Evolutionary conservation across 169 alveolate genomes (phyloP).

Genomic region (Cryptosporidium canis): DNA sequence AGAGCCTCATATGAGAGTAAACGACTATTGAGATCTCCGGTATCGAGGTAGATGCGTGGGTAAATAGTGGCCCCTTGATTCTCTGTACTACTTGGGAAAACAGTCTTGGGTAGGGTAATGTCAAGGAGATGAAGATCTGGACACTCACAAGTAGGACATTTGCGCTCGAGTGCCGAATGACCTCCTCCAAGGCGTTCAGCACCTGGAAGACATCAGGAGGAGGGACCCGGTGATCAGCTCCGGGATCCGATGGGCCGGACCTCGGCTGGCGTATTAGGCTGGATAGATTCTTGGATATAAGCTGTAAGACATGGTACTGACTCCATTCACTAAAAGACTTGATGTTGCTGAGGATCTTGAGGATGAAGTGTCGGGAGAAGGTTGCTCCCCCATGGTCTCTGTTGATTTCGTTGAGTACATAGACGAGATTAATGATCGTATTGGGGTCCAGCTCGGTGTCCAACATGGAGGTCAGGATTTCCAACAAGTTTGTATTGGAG

Average conservation of each 20-base stretch:
- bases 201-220: constrained; percentile 1
- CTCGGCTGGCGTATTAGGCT: not conserved
- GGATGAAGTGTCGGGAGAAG: constrained; percentile 86
- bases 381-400: constrained; percentile 93
- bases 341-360: constrained; percentile 84
- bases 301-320: constrained; percentile 88
- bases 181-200: constrained; percentile 36
- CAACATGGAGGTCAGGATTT: constrained; percentile 75
- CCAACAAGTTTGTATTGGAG: constrained; percentile 70
- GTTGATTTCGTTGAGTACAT: constrained; percentile 92
- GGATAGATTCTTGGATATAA: not conserved
- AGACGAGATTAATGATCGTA: constrained; percentile 89
- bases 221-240: not conserved
- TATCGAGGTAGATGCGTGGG: constrained; percentile 60
- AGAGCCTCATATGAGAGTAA: constrained; percentile 12
- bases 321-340: constrained; percentile 97
- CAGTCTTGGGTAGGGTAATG: constrained; percentile 17
- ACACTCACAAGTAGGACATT: constrained; percentile 18
- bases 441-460: constrained; percentile 88
- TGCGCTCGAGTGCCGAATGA: constrained; percentile 35
- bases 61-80: constrained; percentile 46
- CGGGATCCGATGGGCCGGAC: not conserved
- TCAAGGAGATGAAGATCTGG: constrained; percentile 32
- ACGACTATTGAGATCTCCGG: constrained; percentile 47
- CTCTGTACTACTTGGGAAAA: constrained; percentile 50